These are phyloP conservation scores for Thelephora aurantiotincta DNA, from an alignment of 768 basidiomycete species.

Conservation along the genomic window DNA sequence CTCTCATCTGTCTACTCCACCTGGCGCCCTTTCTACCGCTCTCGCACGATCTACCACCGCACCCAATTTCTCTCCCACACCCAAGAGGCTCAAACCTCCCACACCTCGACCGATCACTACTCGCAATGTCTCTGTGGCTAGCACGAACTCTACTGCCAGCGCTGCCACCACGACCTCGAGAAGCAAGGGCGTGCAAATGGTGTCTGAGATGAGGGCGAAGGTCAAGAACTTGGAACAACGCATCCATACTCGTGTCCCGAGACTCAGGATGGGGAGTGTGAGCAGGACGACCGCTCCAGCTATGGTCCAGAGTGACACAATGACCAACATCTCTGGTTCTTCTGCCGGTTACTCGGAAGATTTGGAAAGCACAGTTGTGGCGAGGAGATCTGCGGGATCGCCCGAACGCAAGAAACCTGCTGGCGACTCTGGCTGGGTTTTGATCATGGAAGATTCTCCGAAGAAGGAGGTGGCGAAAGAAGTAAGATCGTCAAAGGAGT, in stretches of 20 bases:
- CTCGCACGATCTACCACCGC: slow-evolving; percentile 45
- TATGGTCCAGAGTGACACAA: background rate
- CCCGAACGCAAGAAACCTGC: slow-evolving; percentile 18
- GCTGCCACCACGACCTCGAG: slow-evolving; percentile 35
- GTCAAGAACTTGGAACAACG: slow-evolving; percentile 75
- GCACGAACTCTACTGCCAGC: slow-evolving; percentile 15
- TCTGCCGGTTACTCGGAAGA: slow-evolving; percentile 8
- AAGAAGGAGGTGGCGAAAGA: slow-evolving; percentile 41
- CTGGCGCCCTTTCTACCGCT: slow-evolving; percentile 30
- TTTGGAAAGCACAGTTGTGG: slow-evolving; percentile 5
- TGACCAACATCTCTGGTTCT: background rate
- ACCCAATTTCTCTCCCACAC: slow-evolving; percentile 34
- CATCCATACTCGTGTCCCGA: slow-evolving; percentile 77
- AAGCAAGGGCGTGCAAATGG: slow-evolving; percentile 84
- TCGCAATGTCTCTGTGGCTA: slow-evolving; percentile 25
- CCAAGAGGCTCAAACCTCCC: slow-evolving; percentile 19
- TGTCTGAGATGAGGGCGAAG: slow-evolving; percentile 79
- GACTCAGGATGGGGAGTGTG: slow-evolving; percentile 69
- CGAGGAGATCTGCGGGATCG: slow-evolving; percentile 21
- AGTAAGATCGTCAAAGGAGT: slow-evolving; percentile 18
- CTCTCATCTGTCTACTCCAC: slow-evolving; percentile 24
- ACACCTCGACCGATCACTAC: slow-evolving; percentile 21
- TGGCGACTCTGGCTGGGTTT: slow-evolving; percentile 72
- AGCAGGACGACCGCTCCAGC: slow-evolving; percentile 33
- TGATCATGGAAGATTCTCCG: slow-evolving; percentile 81